These are phyloP conservation scores for Capillidium rhysosporum DNA, from an alignment of 371 early-diverging fungal genomes.

Conservation along the genomic window DNA sequence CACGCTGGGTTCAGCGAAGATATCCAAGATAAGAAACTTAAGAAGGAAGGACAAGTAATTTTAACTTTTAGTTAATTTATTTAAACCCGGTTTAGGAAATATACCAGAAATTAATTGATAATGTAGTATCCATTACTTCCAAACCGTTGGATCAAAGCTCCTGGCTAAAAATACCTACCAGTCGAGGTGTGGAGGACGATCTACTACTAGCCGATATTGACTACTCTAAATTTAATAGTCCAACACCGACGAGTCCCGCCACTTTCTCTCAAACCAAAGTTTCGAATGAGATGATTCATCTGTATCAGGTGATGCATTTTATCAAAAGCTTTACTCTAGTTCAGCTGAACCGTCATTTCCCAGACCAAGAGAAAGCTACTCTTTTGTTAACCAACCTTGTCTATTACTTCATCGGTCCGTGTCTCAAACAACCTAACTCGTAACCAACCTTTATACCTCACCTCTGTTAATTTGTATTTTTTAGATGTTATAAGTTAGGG, in stretches of 20 bases:
- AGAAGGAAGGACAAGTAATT: not conserved
- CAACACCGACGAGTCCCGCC: not conserved
- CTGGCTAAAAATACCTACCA: not conserved
- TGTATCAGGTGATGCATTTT: not conserved
- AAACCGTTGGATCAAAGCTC: slow-evolving; percentile 1
- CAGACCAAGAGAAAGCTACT: not conserved
- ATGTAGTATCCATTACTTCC: not conserved
- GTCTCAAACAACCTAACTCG: slow-evolving; percentile 29
- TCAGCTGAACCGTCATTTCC: not conserved
- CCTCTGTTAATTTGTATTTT: not conserved
- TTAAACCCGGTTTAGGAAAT: not conserved
- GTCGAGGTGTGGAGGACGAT: not conserved
- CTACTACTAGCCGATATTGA: not conserved
- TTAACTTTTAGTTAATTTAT: not conserved
- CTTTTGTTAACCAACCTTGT: slow-evolving; percentile 40
- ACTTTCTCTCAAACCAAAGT: no score
- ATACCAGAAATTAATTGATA: slow-evolving; percentile 1
- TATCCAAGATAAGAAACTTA: not conserved
- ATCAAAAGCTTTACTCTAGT: not conserved
- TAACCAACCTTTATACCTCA: slow-evolving; percentile 9
- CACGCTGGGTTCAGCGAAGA: not conserved
- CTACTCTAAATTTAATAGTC: not conserved
- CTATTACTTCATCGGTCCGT: slow-evolving; percentile 59
- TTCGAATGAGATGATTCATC: not conserved
- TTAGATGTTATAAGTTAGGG: not conserved